phyloP scores from a whole-genome alignment of 441 rosid genomes.

The Raphanus hybrid region DNA sequence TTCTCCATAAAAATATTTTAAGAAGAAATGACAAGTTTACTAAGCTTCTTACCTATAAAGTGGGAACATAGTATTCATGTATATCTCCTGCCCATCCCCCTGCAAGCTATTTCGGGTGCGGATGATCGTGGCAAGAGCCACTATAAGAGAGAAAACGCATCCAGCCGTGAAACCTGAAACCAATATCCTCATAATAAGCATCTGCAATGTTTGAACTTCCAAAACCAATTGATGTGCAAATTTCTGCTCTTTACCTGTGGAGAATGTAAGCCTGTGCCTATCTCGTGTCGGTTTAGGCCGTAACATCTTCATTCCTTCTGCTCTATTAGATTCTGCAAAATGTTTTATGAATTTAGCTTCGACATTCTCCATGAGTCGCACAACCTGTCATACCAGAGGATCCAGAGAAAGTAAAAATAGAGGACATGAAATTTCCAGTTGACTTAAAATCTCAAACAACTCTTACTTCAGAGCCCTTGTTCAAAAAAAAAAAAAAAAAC shows the following conservation, averaged over 20 bases:
- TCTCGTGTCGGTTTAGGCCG: conserved; percentile 47
- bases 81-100: conserved; percentile 38
- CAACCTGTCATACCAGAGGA: conserved; percentile 34
- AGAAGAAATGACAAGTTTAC: neutral
- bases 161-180: conserved; percentile 74
- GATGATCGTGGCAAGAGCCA: conserved; percentile 53
- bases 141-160: conserved; percentile 61
- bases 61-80: conserved; percentile 81
- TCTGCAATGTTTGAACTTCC: neutral
- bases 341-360: conserved; percentile 34
- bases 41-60: conserved; percentile 58
- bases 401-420: neutral
- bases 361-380: conserved; percentile 52
- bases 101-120: conserved; percentile 53
- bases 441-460: neutral
- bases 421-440: conserved; percentile 1
- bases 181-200: conserved; percentile 4
- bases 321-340: conserved; percentile 38
- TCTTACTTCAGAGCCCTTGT: conserved; percentile 45
- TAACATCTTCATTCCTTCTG: conserved; percentile 46
- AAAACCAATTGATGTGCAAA: neutral
- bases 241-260: conserved; percentile 36
- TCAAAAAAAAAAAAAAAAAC: neutral
- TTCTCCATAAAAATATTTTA: too few species aligned
- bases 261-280: conserved; percentile 46